phyloP scores from a whole-genome alignment of 371 early-diverging fungal genomes.

The Massospora cicadina region DNA sequence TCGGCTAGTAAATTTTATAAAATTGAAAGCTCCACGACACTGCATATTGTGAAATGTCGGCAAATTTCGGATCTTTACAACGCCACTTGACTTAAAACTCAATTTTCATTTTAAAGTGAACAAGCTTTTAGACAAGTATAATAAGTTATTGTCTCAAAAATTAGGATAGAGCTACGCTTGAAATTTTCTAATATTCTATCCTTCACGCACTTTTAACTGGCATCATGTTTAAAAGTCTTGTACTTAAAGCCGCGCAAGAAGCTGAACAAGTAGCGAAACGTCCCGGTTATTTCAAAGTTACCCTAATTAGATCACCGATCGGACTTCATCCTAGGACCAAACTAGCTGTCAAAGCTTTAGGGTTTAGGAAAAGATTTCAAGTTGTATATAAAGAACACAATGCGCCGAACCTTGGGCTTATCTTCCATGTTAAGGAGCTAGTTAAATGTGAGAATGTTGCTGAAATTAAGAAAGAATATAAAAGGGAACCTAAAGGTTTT shows the following conservation, averaged over 20 bases:
- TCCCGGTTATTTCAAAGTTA: conserved; percentile 15
- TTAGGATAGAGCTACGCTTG: too few species aligned
- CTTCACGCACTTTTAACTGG: too few species aligned
- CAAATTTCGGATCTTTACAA: too few species aligned
- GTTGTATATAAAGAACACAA: conserved; percentile 1
- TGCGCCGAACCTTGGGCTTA: conserved; percentile 25
- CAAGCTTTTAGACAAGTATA: too few species aligned
- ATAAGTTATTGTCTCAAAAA: too few species aligned
- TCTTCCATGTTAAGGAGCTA: conserved; percentile 63
- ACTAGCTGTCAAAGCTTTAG: conserved; percentile 12
- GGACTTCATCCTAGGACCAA: conserved; percentile 13
- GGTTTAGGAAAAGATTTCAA: conserved; percentile 13
- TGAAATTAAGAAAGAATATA: conserved; percentile 1
- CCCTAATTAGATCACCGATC: conserved; percentile 13
- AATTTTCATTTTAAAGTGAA: too few species aligned
- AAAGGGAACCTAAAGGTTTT: background rate
- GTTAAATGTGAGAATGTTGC: conserved; percentile 38
- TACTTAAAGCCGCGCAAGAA: background rate
- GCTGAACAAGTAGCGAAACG: background rate
- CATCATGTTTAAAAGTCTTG: background rate
- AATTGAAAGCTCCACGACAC: too few species aligned
- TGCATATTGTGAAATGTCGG: too few species aligned
- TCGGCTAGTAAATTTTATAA: too few species aligned
- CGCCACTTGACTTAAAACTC: too few species aligned
- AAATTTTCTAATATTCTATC: too few species aligned